Evolutionary conservation across 164 flowering plant species (phyloP), one percentile per base, ranked within the genome.

Genomic region (Liquidambar formosana): DNA sequence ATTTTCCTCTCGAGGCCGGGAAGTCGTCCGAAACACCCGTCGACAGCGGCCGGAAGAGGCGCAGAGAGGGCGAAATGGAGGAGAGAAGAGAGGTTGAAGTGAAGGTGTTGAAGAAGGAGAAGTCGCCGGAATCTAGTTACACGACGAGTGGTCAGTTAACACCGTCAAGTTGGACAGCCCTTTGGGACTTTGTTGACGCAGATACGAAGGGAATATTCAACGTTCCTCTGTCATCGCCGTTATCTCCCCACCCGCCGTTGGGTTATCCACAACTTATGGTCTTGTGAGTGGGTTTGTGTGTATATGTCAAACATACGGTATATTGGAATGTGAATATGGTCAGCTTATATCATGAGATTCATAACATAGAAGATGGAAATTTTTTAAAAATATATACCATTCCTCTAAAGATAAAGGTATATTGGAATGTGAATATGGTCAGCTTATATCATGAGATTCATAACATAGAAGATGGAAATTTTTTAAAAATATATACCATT

Each of bases 1-100:
- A 85, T 60, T 85, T 85, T 65, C 88, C 88, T 1, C 75, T 79
- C 3, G 86, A 84, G 47, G 81, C 69, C 27, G 81, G 78, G 6
- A 80, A 27, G 54, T 1, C 59, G 3, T 56, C 25, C 1, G 52
- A 57, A 1, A 0, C 54, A 23, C 69, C 21, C 18, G 64, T 8
- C 4, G 60, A 61, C 28, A 8, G 1, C 26, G 43, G 52, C 63
- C 21, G 59, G 57, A 61, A 63, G 25, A 57, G 75, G 33, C 41
- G 18, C 25, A 38, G 72, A 46, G 61, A 53, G 0, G 11, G 10
- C 9, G 75, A 63, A 38, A 19, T 51, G 13, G 44, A 48, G n/a
- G 75, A 62, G n/a, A n/a, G 71, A 9, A 0, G 64, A 18, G 23
- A 49, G 22, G 52, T 49, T 44, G 57, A 45, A 43, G 28, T 28